Percentiles rank a stretch among this genome's conserved stretches.
Evolutionary conservation across 805 yeast species (phyloP).

Genomic region (Blastobotrys attinorum): DNA sequence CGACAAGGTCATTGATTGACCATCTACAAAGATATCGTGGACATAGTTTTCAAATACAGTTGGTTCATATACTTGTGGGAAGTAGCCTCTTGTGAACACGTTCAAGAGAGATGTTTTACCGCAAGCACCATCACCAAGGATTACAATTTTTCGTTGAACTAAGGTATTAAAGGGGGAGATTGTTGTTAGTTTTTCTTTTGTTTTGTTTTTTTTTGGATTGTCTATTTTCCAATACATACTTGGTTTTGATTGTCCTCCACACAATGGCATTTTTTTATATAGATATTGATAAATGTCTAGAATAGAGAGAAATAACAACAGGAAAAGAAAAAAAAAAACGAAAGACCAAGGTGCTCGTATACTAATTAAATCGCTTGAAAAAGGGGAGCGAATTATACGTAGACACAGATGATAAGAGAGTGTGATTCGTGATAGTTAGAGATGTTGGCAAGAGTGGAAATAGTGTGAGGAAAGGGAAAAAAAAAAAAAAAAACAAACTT

Average conservation of each 20-base stretch:
- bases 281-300: neutral
- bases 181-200: no score
- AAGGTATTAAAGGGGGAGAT: slow-evolving; percentile 21
- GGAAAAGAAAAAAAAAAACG: no score
- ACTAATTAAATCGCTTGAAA: no score
- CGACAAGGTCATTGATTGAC: slow-evolving; percentile 83
- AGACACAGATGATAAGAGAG: neutral
- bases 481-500: no score
- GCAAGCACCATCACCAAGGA: slow-evolving; percentile 97
- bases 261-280: slow-evolving; percentile 27
- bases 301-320: no score
- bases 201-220: neutral
- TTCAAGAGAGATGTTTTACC: slow-evolving; percentile 93
- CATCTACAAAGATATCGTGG: slow-evolving; percentile 93
- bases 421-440: neutral
- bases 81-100: slow-evolving; percentile 94
- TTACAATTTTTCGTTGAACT: slow-evolving; percentile 88
- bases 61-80: slow-evolving; percentile 97
- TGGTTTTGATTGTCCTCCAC: slow-evolving; percentile 34
- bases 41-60: slow-evolving; percentile 96
- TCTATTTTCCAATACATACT: slow-evolving; percentile 24
- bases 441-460: neutral
- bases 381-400: no score
- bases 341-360: no score
- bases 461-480: neutral